These are phyloP conservation scores for Fusarium haematococcum DNA, from an alignment of 2,329 filamentous ascomycete genomes.

Conservation along the genomic window DNA sequence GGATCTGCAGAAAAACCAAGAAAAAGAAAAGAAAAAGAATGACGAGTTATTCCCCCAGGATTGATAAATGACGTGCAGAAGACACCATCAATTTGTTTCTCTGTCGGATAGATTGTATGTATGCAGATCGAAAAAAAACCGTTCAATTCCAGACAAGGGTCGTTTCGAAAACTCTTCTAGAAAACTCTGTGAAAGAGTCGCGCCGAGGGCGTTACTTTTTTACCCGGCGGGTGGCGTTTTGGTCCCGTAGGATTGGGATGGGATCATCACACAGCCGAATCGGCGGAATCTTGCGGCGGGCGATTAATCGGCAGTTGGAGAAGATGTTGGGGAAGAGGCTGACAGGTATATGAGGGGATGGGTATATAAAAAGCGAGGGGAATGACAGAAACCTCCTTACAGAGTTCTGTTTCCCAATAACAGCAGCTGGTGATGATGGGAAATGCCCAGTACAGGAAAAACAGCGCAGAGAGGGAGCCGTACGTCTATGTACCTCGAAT, in stretches of 20 bases:
- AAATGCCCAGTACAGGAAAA: neutral
- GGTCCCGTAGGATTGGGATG: neutral
- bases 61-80: conserved; percentile 10
- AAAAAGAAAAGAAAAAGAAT: neutral
- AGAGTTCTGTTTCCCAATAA: neutral
- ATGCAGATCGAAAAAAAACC: conserved; percentile 17
- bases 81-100: neutral
- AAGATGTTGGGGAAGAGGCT: neutral
- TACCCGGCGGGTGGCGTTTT: conserved; percentile 7
- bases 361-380: neutral
- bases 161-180: conserved; percentile 27
- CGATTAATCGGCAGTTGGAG: neutral
- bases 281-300: neutral
- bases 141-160: neutral
- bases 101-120: neutral
- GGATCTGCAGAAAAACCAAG: neutral
- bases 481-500: conserved; percentile 4
- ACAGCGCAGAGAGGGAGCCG: neutral
- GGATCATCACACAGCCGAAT: neutral
- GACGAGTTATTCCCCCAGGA: neutral
- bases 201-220: neutral
- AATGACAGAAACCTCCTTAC: neutral
- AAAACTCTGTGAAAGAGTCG: conserved; percentile 1
- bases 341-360: neutral
- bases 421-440: neutral